A percentile compares a stretch with the other conserved stretches of the same genome.
These are phyloP conservation scores for Crithidia thermophila DNA, from an alignment of 208 protist species.

Conservation along the genomic window DNA sequence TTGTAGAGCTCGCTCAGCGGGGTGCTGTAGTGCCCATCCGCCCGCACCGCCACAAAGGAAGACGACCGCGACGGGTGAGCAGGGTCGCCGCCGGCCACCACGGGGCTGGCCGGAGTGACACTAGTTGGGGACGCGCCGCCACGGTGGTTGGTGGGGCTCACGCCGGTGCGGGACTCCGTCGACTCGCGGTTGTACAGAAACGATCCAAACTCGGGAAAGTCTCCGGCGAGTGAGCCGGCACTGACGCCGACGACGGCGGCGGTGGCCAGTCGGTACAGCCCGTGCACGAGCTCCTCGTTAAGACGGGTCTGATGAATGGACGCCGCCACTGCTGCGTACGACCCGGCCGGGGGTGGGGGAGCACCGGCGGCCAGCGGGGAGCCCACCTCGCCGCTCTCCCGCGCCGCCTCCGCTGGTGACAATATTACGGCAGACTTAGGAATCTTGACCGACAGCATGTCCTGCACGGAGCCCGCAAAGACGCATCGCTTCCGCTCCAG, in stretches of 20 bases:
- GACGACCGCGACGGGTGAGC: neutral
- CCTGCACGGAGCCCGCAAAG: slow-evolving; percentile 46
- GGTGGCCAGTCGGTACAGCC: slow-evolving; percentile 29
- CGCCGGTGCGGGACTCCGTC: too few species aligned
- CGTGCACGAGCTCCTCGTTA: slow-evolving; percentile 32
- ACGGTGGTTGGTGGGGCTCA: too few species aligned
- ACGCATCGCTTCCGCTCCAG: slow-evolving; percentile 44
- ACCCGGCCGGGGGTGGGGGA: slow-evolving; percentile 8
- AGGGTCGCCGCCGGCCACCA: too few species aligned
- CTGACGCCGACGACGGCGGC: neutral
- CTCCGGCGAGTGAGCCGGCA: neutral
- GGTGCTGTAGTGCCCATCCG: slow-evolving; percentile 6
- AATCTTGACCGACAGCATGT: slow-evolving; percentile 37
- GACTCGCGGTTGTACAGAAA: neutral
- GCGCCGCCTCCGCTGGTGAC: too few species aligned
- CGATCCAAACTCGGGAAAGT: slow-evolving; percentile 13
- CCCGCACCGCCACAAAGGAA: neutral
- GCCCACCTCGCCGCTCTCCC: neutral
- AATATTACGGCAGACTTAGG: slow-evolving; percentile 1
- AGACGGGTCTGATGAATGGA: slow-evolving; percentile 25
- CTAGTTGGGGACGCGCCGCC: too few species aligned
- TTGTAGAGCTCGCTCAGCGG: slow-evolving; percentile 29
- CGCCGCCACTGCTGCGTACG: slow-evolving; percentile 28
- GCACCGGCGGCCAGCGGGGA: neutral
- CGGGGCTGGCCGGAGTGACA: too few species aligned